Evolutionary conservation across 176 grass and related monocot genomes (phyloP).

Genomic region (Avena eriantha): DNA sequence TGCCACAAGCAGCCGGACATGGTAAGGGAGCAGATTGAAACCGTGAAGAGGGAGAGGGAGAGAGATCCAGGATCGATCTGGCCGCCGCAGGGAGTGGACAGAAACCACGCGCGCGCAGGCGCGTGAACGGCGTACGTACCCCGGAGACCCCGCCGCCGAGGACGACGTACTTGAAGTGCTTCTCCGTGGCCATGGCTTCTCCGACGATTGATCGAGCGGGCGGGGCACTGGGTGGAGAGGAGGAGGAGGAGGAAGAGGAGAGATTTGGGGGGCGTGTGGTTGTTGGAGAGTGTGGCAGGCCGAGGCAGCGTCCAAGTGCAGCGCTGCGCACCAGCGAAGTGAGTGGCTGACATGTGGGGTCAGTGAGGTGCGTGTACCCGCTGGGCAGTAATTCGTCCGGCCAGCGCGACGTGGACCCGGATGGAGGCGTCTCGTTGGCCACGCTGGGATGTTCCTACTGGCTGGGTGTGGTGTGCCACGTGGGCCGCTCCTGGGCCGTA

Average conservation of each 20-base stretch:
- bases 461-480: neutral
- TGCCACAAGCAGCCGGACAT: neutral
- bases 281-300: neutral
- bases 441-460: neutral
- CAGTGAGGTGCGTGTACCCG: neutral
- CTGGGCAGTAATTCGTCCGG: neutral
- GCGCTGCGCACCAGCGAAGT: neutral
- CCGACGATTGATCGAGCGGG: neutral
- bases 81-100: no score
- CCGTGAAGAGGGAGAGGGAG: neutral
- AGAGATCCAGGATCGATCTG: no score
- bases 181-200: conserved; percentile 55
- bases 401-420: neutral
- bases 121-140: conserved; percentile 37
- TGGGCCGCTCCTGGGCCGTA: no score
- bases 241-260: neutral
- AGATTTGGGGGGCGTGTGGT: neutral
- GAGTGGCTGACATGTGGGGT: neutral
- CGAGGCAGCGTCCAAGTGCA: neutral
- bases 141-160: conserved; percentile 86
- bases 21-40: no score
- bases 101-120: no score
- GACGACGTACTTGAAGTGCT: conserved; percentile 95
- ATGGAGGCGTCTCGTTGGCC: neutral
- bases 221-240: neutral